phyloP scores from a whole-genome alignment of 257 asterid genomes.

The Misopates orontium region DNA sequence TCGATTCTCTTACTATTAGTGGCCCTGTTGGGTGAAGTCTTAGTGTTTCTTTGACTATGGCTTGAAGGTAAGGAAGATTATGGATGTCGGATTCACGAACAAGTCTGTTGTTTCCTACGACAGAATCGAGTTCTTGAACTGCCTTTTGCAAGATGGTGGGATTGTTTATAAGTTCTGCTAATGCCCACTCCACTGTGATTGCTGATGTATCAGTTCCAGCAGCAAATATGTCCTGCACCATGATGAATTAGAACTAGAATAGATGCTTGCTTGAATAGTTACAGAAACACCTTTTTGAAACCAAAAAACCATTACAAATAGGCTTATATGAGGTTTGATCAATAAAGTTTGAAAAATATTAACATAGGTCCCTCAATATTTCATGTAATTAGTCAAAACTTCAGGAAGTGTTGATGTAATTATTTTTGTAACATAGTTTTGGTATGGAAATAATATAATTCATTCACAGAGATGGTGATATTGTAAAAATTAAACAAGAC shows the following conservation, averaged over 20 bases:
- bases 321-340: too few relatives aligned
- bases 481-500: too few relatives aligned
- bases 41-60: constrained; percentile 69
- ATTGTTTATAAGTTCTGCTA: constrained; percentile 71
- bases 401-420: too few relatives aligned
- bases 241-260: background rate
- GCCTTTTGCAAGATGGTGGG: constrained; percentile 54
- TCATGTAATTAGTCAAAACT: too few relatives aligned
- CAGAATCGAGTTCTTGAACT: constrained; percentile 49
- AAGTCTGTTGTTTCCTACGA: constrained; percentile 41
- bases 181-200: constrained; percentile 75
- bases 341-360: too few relatives aligned
- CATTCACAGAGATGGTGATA: too few relatives aligned
- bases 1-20: constrained; percentile 49
- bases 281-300: too few relatives aligned
- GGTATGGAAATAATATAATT: too few relatives aligned
- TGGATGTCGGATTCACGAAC: constrained; percentile 63
- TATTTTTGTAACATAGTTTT: too few relatives aligned
- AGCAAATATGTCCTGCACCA: constrained; percentile 63
- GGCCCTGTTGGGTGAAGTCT: constrained; percentile 85
- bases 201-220: constrained; percentile 90
- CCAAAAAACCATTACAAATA: too few relatives aligned
- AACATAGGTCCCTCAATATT: too few relatives aligned
- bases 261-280: background rate
- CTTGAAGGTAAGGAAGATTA: constrained; percentile 65